Evolutionary conservation across 768 basidiomycete genomes (phyloP), one percentile per base, ranked within the genome.

Genomic region (Stropharia rugosoannulata): DNA sequence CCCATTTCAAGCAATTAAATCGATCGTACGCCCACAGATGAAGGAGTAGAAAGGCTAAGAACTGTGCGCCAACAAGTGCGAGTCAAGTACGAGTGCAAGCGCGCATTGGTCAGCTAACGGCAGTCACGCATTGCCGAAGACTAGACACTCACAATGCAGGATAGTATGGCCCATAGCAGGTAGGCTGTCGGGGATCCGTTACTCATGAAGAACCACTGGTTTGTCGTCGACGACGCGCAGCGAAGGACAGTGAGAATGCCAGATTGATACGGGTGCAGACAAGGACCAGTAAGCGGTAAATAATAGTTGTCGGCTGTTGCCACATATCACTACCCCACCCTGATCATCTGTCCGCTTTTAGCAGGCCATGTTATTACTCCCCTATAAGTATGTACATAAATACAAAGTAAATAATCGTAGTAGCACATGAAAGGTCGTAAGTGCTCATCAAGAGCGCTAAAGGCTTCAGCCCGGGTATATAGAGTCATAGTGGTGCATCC

Each of bases 11-110:
- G 69, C 90, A 91, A 58, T 84, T 78, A 70, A 91, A 89, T 56
- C 72, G 78, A 72, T 93, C 90, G 64, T 91, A 93, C 59, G 73
- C 75, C 87, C 88, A 93, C n/a, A 93, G 79, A 68, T 93, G 90
- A 62, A 81, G 74, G 45, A 88, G 63, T 53, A 91, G 78, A 68
- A 90, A 89, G 43, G 72, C 62, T 53, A 83, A 76, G 65, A 91
- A 91, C 90, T 89, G 59, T n/a, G 50, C 47, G 42, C 42, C 35
- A 53, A 51, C 45, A 60, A 29, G 54, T 51, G 37, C 42, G 22
- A 10, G 18, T 16, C 39, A n/a, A 77, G 49, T 80, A 62, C 15
- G 73, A 80, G 82, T 39, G 4, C 22, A 22, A 39, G 38, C 38
- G 16, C 38, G 12, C 11, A 12, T 12, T 39, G 18, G 39, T 81